A percentile compares a stretch with the other conserved stretches of the same genome.
Evolutionary conservation across 257 asterid species (phyloP).

Genomic region (Handroanthus guayacan): DNA sequence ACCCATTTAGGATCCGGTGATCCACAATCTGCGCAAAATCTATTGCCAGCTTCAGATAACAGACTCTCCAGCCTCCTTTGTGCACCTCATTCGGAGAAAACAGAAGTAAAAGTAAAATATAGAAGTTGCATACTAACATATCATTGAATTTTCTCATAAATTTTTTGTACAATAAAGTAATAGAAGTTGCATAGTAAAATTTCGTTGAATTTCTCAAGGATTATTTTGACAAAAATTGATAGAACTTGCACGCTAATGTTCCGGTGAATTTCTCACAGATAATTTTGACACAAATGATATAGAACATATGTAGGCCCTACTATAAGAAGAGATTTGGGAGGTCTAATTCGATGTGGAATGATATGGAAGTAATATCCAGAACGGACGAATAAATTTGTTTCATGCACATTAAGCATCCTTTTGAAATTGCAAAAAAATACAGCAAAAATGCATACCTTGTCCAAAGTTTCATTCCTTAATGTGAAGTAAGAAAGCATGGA

Average conservation of each 20-base stretch:
- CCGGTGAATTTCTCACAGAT: conserved; percentile 1
- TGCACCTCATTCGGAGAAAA: conserved; percentile 57
- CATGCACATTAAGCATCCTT: background rate
- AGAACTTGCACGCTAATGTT: background rate
- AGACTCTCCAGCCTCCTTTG: conserved; percentile 64
- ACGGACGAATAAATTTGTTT: background rate
- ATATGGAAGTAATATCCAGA: background rate
- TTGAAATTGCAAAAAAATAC: too few species aligned
- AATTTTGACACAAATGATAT: background rate
- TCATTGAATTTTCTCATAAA: background rate
- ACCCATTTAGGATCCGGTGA: conserved; percentile 96
- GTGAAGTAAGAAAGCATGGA: background rate
- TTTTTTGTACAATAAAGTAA: too few species aligned
- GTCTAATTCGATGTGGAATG: background rate
- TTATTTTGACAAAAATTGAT: too few species aligned
- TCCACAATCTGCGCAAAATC: conserved; percentile 89
- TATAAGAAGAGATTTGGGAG: background rate
- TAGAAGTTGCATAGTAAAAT: background rate
- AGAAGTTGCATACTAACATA: background rate
- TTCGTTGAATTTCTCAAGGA: background rate
- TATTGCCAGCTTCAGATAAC: conserved; percentile 66
- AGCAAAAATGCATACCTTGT: background rate
- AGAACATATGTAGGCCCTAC: background rate
- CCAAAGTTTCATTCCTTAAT: background rate
- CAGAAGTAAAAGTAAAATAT: conserved; percentile 3